Base-by-base conservation (phyloP, 176 grass and related monocot species). In the Puccinellia tenuiflora region DNA sequence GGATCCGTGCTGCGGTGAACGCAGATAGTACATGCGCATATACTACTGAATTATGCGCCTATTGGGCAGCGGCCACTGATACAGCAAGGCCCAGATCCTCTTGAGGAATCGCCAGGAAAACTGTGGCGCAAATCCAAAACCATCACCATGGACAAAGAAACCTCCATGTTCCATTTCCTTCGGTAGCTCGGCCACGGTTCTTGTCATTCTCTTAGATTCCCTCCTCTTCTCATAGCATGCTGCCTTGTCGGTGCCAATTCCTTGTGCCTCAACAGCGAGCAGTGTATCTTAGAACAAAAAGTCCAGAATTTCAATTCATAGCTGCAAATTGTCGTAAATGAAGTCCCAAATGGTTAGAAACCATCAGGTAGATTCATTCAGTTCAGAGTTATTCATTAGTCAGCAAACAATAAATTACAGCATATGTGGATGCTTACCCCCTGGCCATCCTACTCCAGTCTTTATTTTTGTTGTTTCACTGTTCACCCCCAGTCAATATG, bases 171-270 rank as follows among this genome's bases (percentile, higher is more conserved):
- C 89, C 85, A 37, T 86, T 87, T 20, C 90, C 87, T 77, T 89
- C 86, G n/a, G 78, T 52, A 71, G 50, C 78, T 62, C 81, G 86
- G 56, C 80, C 89, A 7, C 53, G 75, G 52, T 60, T 78, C 45
- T 90, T 68, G 26, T 90, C 92, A 24, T 92, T 88, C 74, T 92
- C 90, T 61, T 90, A 83, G 2, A 88, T 88, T 87, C 88, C 90
- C 13, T 92, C 88, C 53, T 97, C 88, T 59, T 97, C 91, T 31
- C 90, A 97, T 40, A 97, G 57, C 34, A 94, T 79, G 18, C 89
- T 29, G 84, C 83, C 51, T 90, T 85, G 18, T 84, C 76, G 12
- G 73, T 66, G 66, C 82, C 71, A 43, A 86, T 85, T 46, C 33
- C 91, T 89, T 92, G 92, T 17, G 88, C 88, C 78, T 97, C 88